Conservation (phyloP, 208 protist genomes). For the Crithidia fasciculata region DNA sequence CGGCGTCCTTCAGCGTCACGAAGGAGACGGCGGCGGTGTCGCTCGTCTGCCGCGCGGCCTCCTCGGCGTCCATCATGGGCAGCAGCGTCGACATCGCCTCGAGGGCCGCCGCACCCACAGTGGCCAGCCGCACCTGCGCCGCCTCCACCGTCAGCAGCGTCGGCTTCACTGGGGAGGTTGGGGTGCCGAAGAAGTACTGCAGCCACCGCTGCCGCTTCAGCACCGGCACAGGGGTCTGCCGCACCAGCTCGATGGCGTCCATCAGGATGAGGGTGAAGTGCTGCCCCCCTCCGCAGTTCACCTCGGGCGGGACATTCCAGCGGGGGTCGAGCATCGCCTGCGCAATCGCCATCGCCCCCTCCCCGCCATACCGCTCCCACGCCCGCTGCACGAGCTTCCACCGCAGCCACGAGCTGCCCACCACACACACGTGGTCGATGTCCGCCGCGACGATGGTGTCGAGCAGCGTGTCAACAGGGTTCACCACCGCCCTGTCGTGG, state of each 20-base stretch:
- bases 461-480: constrained; percentile 66
- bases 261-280: constrained; percentile 58
- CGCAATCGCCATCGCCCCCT: constrained; percentile 10
- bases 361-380: constrained; percentile 35
- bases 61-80: constrained; percentile 63
- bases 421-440: constrained; percentile 74
- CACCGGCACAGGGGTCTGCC: constrained; percentile 22
- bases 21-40: constrained; percentile 53
- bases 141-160: constrained; percentile 43
- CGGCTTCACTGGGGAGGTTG: constrained; percentile 48
- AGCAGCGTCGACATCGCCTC: constrained; percentile 60
- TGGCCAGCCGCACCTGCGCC: constrained; percentile 46
- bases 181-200: constrained; percentile 74
- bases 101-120: constrained; percentile 43
- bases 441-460: constrained; percentile 51
- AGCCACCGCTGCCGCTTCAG: constrained; percentile 56
- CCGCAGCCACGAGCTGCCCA: constrained; percentile 70
- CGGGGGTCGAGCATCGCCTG: constrained; percentile 21
- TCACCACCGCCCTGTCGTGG: constrained; percentile 11
- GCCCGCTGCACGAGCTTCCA: constrained; percentile 69
- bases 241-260: constrained; percentile 39
- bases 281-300: constrained; percentile 33
- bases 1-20: constrained; percentile 50
- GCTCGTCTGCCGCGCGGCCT: constrained; percentile 11
- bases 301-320: constrained; percentile 30